A percentile compares a stretch with the other conserved stretches of the same genome.
Conservation (phyloP, 2,329 filamentous ascomycete genomes). For the Epichloe uncinata region DNA sequence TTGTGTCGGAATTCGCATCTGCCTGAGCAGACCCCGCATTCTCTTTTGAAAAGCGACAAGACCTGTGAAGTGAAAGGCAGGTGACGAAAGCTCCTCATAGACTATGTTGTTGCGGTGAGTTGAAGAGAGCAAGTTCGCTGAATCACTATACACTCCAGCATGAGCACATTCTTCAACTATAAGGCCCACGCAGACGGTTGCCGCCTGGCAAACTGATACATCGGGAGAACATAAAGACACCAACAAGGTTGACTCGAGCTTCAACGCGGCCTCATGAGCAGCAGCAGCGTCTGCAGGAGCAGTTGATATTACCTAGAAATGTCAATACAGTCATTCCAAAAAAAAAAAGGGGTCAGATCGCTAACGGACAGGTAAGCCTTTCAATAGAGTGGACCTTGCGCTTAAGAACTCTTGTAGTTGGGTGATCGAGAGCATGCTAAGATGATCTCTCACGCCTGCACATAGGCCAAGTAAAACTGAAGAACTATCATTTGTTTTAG, state of each 20-base stretch:
- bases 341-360: too few relatives aligned
- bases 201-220: slow-evolving; percentile 50
- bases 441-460: slow-evolving; percentile 31
- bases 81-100: slow-evolving; percentile 49
- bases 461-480: slow-evolving; percentile 33
- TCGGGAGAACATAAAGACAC: slow-evolving; percentile 52
- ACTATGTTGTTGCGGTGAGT: slow-evolving; percentile 47
- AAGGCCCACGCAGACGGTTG: slow-evolving; percentile 46
- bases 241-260: slow-evolving; percentile 48
- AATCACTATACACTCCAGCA: slow-evolving; percentile 36
- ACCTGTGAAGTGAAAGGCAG: slow-evolving; percentile 52
- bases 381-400: slow-evolving; percentile 39
- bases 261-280: slow-evolving; percentile 36
- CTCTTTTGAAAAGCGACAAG: slow-evolving; percentile 58
- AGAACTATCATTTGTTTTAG: slow-evolving; percentile 12
- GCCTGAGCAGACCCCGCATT: slow-evolving; percentile 43
- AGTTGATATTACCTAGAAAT: slow-evolving; percentile 37
- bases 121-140: slow-evolving; percentile 35
- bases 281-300: slow-evolving; percentile 42
- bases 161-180: slow-evolving; percentile 47
- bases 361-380: slow-evolving; percentile 32
- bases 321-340: slow-evolving; percentile 6
- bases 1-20: slow-evolving; percentile 47
- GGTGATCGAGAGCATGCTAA: slow-evolving; percentile 29
- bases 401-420: slow-evolving; percentile 43